Conservation (phyloP, 352 stramenopile genomes). For the Pseudoperonospora humuli region DNA sequence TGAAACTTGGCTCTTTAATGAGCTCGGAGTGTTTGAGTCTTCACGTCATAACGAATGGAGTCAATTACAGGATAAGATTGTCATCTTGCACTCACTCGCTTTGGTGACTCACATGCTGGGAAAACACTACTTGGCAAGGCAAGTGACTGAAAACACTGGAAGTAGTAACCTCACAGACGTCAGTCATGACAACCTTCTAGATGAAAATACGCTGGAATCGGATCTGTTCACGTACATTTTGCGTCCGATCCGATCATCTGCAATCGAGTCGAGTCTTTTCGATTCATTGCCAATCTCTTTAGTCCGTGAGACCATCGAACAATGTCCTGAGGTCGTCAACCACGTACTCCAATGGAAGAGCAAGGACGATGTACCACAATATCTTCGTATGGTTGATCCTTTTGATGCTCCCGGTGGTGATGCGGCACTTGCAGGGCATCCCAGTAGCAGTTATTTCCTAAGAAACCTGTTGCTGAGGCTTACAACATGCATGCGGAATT, state of each 20-base stretch:
- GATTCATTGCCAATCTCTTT: slow-evolving; percentile 69
- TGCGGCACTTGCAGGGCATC: neutral
- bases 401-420: slow-evolving; percentile 1
- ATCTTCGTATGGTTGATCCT: slow-evolving; percentile 31
- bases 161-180: neutral
- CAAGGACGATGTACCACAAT: slow-evolving; percentile 45
- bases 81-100: slow-evolving; percentile 46
- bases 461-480: slow-evolving; percentile 19
- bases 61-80: slow-evolving; percentile 40
- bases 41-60: slow-evolving; percentile 47
- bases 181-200: slow-evolving; percentile 32
- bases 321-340: slow-evolving; percentile 71
- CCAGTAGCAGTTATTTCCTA: slow-evolving; percentile 27
- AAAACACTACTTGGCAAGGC: slow-evolving; percentile 39
- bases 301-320: slow-evolving; percentile 65
- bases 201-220: slow-evolving; percentile 35
- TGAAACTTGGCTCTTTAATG: neutral
- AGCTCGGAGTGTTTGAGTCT: slow-evolving; percentile 33
- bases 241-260: slow-evolving; percentile 64
- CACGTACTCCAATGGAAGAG: slow-evolving; percentile 74
- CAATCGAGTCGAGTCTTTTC: slow-evolving; percentile 70
- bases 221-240: slow-evolving; percentile 79
- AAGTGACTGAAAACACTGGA: slow-evolving; percentile 2
- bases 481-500: slow-evolving; percentile 14
- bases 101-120: slow-evolving; percentile 53